These are phyloP conservation scores for Lyophyllum decastes DNA, from an alignment of 768 basidiomycete genomes.

Conservation along the genomic window DNA sequence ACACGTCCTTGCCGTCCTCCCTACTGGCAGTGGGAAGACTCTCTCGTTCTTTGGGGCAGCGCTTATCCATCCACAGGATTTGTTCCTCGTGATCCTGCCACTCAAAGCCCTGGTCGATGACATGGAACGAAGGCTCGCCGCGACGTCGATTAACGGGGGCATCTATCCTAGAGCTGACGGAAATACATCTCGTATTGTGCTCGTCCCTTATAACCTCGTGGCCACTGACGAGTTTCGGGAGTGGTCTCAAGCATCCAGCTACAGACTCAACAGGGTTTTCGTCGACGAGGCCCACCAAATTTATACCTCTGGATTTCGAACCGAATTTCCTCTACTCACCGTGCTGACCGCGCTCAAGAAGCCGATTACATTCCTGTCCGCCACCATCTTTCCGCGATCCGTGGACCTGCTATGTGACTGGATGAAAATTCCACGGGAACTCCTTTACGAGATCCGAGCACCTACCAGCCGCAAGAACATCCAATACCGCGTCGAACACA, in stretches of 20 bases:
- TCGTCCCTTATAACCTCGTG: not conserved
- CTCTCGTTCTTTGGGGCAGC: not conserved
- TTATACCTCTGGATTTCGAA: not conserved
- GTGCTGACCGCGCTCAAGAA: not conserved
- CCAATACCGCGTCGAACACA: not conserved
- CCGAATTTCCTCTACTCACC: not conserved
- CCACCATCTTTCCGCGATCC: conserved; percentile 1
- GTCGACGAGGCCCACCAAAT: not conserved
- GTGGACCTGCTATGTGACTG: not conserved
- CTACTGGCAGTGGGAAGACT: not conserved
- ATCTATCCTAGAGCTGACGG: not conserved
- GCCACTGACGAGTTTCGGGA: not conserved
- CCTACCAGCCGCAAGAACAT: not conserved
- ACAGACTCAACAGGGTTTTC: not conserved
- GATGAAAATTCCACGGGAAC: not conserved
- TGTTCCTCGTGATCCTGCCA: not conserved
- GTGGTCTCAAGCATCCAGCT: not conserved
- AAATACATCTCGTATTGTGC: not conserved
- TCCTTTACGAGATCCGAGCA: not conserved
- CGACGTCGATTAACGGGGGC: not conserved
- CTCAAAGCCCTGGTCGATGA: not conserved
- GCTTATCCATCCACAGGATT: not conserved
- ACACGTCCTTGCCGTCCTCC: not conserved
- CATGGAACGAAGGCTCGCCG: not conserved
- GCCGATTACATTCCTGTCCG: conserved; percentile 2